Base-by-base conservation (phyloP, 345 rosid genomes). In the Kandelia obovata region DNA sequence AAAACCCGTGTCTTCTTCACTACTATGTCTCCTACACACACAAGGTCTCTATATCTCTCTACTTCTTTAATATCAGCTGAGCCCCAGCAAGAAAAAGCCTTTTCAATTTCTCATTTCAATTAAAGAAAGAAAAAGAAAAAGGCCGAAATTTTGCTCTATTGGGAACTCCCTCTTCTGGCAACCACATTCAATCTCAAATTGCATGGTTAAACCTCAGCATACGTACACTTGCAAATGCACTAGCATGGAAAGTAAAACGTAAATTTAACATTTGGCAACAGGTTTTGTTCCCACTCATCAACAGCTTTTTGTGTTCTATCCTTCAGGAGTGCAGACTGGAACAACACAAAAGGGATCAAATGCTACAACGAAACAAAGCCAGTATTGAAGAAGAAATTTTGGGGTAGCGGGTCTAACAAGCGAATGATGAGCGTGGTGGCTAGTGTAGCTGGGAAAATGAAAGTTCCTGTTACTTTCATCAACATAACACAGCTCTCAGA, bases 301-400 rank as follows among this genome's bases (percentile, higher is more conserved):
- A 10, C 59, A 25, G 9, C 59, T 53, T 23, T 21, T 7, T 20
- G 3, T 58, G 20, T 28, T 17, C 2, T 57, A 3, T 25, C 17
- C 3, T 51, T 21, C 76, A 91, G 97, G 31, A 87, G 87, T 77
- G 81, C 65, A 46, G 98, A 91, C 17, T 89, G 97, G 97, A 82
- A 84, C 49, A 81, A 81, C 47, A 70, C 80, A 56, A 76, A 87
- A 19, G 96, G 92, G 62, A 46, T 80, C 1, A 89, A 87, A 78
- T 94, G 98, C 86, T 94, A 68, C 87, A 91, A 94, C 70, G 98
- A 88, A 72, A 89, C 98, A 6, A 76, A 71, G 70, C 98, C 97
- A 43, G 73, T 91, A 43, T 76, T 32, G 85, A 88, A 87, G 68
- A 91, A 81, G 79, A 78, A 47, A 2, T 75, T 77, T 37, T 87